Base-by-base conservation (phyloP, 768 basidiomycete genomes). In the Daedalea quercina region DNA sequence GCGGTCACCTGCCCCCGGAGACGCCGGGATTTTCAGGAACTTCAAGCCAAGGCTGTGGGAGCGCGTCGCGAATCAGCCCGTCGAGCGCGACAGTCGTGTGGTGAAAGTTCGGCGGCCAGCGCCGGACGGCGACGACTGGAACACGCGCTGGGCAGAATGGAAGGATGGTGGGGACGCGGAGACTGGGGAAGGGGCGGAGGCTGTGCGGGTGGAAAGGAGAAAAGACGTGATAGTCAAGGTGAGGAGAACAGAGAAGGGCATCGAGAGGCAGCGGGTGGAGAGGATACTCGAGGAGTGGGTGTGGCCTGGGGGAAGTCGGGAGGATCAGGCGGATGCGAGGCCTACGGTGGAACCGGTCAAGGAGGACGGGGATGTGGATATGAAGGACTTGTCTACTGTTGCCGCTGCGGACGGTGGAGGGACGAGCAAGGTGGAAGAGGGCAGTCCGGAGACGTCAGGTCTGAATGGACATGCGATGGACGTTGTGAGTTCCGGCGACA, bases 11-110 rank as follows among this genome's bases (percentile, higher is more conserved):
- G 58, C 55, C 41, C 54, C 54, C 34, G 63, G 60, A 20, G 59
- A 54, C 12, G 55, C 51, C 15, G 44, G 54, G 58, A 50, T 49
- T 45, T 88, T 89, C 66, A 76, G 70, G 55, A 81, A 90, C 63
- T 90, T 87, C 71, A 76, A 73, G 64, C 87, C 85, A 0, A 80
- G 76, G 61, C 60, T 61, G 26, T 90, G 88, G 88, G 86, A 87
- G 56, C 69, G 62, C 31, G 68, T 80, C 20, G 65, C 66, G 23
- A 73, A 76, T 56, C 66, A 67, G 12, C 69, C 71, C 17, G 68
- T 67, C 17, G 77, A 78, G 62, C 70, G 67, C 17, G 75, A 73
- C 48, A 71, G 63, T 11, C 65, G 62, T 47, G 65, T 61, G 17
- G 63, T 70, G 51, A 77, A 72, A 54, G 71, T 69, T 20, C 63